phyloP scores from a whole-genome alignment of 2,329 filamentous ascomycete genomes.

The Tolypocladium cylindrosporum region DNA sequence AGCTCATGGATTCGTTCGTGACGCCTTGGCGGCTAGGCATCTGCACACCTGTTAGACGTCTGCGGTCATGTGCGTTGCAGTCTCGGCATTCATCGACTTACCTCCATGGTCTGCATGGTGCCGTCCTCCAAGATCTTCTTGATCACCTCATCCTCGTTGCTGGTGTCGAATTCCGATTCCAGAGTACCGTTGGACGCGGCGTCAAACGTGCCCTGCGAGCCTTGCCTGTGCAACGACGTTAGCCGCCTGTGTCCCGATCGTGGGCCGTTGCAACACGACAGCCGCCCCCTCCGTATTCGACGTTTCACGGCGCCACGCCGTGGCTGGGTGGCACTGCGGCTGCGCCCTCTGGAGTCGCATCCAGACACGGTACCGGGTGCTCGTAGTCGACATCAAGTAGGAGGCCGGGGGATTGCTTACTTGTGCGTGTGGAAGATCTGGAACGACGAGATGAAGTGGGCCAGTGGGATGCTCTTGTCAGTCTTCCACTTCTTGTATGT shows the following conservation, averaged over 20 bases:
- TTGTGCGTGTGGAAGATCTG: conserved; percentile 85
- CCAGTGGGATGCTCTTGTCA: conserved; percentile 69
- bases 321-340: neutral
- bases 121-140: conserved; percentile 73
- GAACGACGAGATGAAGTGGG: conserved; percentile 78
- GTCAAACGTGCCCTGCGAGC: conserved; percentile 71
- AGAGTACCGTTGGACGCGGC: conserved; percentile 64
- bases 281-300: neutral
- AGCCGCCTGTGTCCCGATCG: neutral
- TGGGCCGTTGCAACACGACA: neutral
- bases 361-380: neutral
- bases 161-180: conserved; percentile 80
- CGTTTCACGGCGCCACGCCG: neutral
- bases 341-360: neutral
- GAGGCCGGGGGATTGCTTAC: conserved; percentile 43
- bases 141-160: conserved; percentile 70
- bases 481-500: conserved; percentile 71
- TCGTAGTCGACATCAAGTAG: neutral
- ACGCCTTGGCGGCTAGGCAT: conserved; percentile 40
- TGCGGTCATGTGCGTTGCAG: neutral
- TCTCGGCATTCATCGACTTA: conserved; percentile 18
- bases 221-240: conserved; percentile 50
- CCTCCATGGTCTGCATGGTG: conserved; percentile 50
- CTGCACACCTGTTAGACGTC: conserved; percentile 18
- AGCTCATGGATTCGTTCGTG: conserved; percentile 42